These are phyloP conservation scores for Pseudogymnoascus sp. DNA, from an alignment of 2,329 filamentous ascomycete species.

Conservation along the genomic window DNA sequence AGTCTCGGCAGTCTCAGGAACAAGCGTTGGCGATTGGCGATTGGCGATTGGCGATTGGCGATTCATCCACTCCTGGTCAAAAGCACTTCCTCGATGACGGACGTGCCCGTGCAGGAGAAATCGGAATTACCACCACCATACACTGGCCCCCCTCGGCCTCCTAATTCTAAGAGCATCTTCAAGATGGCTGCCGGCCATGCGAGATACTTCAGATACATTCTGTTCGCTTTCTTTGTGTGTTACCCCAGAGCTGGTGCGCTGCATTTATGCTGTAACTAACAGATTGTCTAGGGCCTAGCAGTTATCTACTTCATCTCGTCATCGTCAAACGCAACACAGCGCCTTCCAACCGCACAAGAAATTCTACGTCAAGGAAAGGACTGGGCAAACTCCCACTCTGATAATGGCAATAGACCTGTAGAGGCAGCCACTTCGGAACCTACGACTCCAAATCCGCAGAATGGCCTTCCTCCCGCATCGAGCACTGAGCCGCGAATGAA, in stretches of 20 bases:
- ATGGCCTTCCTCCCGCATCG: conserved; percentile 33
- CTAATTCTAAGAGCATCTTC: neutral
- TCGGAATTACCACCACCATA: neutral
- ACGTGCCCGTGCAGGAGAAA: neutral
- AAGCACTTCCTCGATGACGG: conserved; percentile 2
- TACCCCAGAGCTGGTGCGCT: neutral
- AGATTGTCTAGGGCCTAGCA: conserved; percentile 44
- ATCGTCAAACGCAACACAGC: conserved; percentile 37
- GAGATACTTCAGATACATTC: conserved; percentile 67
- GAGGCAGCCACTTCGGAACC: neutral
- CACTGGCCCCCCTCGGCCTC: neutral
- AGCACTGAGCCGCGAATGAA: conserved; percentile 73
- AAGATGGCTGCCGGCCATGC: conserved; percentile 32
- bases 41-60: neutral
- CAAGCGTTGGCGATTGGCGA: neutral
- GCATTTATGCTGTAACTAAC: conserved; percentile 1
- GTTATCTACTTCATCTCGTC: conserved; percentile 77
- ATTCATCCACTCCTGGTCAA: neutral
- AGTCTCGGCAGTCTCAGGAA: neutral
- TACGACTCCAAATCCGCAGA: conserved; percentile 23
- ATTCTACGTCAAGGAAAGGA: conserved; percentile 20
- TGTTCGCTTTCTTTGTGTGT: conserved; percentile 77
- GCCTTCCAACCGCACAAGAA: conserved; percentile 26
- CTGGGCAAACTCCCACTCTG: conserved; percentile 12
- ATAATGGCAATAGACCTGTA: neutral